Evolutionary conservation across 768 basidiomycete species (phyloP).

Genomic region (Russula olivacea): DNA sequence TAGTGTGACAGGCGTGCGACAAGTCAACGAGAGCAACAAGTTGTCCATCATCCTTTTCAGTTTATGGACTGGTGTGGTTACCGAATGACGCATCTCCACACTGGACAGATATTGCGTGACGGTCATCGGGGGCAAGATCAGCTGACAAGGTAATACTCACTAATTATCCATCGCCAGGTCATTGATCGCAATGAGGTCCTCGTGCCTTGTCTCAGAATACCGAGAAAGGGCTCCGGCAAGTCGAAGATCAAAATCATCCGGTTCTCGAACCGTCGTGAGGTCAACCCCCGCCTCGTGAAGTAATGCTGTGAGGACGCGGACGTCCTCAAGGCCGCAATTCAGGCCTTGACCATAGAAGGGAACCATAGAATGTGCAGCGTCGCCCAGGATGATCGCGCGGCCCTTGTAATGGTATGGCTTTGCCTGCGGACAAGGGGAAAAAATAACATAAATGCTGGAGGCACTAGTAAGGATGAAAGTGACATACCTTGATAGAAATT

Average conservation of each 20-base stretch:
- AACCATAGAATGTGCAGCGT: slow-evolving; percentile 98
- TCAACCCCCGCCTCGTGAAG: slow-evolving; percentile 67
- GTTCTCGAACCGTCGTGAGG: slow-evolving; percentile 35
- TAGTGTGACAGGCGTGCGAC: slow-evolving; percentile 42
- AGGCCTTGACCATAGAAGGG: slow-evolving; percentile 97
- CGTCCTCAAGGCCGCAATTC: slow-evolving; percentile 97
- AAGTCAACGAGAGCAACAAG: slow-evolving; percentile 58
- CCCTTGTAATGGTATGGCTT: slow-evolving; percentile 89
- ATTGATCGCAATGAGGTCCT: slow-evolving; percentile 85
- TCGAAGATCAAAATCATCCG: slow-evolving; percentile 44
- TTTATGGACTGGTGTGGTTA: slow-evolving; percentile 73
- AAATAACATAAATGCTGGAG: slow-evolving; percentile 3
- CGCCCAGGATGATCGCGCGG: slow-evolving; percentile 82
- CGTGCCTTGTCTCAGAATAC: slow-evolving; percentile 79
- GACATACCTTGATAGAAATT: slow-evolving; percentile 83
- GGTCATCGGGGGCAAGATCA: slow-evolving; percentile 8
- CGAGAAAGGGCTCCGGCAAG: slow-evolving; percentile 61
- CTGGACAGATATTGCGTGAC: slow-evolving; percentile 40
- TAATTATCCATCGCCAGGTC: slow-evolving; percentile 96
- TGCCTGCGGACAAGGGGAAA: slow-evolving; percentile 41
- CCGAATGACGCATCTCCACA: slow-evolving; percentile 90
- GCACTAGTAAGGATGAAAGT: slow-evolving; percentile 25
- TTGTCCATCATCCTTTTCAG: slow-evolving; percentile 78
- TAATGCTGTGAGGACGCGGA: slow-evolving; percentile 76
- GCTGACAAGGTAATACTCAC: slow-evolving; percentile 47